Conservation (phyloP, 2,329 filamentous ascomycete species). For the Aspergillus phoenicis region DNA sequence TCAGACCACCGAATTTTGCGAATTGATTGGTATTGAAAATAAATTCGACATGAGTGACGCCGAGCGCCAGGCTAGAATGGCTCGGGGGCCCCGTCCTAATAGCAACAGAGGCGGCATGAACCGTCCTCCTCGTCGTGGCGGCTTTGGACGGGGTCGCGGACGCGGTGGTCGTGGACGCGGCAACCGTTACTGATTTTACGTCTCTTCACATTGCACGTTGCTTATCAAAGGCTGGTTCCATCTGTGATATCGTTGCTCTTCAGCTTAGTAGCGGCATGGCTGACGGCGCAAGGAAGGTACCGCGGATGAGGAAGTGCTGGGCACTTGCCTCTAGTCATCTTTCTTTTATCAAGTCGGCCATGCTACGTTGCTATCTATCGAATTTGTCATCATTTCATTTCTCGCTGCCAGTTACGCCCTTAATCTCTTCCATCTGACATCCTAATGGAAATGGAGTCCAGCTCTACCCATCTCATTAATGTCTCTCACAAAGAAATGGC, state of each 20-base stretch:
- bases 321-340: neutral
- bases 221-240: neutral
- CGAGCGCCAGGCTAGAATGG: conserved; percentile 64
- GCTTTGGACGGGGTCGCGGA: conserved; percentile 22
- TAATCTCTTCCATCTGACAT: neutral
- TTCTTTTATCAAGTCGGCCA: neutral
- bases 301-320: neutral
- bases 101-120: conserved; percentile 13
- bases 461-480: neutral
- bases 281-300: neutral
- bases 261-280: neutral
- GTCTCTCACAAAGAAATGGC: neutral
- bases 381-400: neutral
- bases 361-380: neutral
- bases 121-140: conserved; percentile 23
- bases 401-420: neutral
- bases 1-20: conserved; percentile 81
- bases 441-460: neutral
- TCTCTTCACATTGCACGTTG: neutral
- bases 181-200: neutral
- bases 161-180: conserved; percentile 25
- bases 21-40: conserved; percentile 75
- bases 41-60: conserved; percentile 72
- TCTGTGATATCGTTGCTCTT: neutral
- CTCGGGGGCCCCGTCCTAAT: conserved; percentile 57